Conservation (phyloP, 83 land plant species). For the Diphasiastrum complanatum region DNA sequence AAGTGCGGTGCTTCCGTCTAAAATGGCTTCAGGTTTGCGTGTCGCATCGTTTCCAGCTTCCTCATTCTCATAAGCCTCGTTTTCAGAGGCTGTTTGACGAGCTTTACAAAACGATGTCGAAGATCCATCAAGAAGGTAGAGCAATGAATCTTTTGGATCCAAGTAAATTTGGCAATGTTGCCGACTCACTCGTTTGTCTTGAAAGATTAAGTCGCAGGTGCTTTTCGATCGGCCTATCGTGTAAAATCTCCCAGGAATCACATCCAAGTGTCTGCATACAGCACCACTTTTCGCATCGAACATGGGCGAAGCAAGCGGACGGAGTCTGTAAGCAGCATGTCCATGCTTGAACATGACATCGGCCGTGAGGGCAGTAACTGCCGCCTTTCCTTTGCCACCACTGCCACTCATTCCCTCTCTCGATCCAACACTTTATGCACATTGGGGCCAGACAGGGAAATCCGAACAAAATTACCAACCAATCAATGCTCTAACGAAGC, state of each 20-base stretch:
- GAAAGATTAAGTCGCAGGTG: constrained; percentile 34
- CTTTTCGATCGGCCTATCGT: constrained; percentile 46
- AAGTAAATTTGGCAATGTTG: constrained; percentile 54
- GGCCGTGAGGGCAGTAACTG: not conserved
- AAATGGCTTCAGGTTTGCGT: too few species aligned
- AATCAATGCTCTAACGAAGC: too few species aligned
- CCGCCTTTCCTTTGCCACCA: not conserved
- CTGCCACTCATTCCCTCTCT: too few species aligned
- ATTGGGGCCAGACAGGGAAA: too few species aligned
- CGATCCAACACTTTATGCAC: too few species aligned
- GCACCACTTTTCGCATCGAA: constrained; percentile 1
- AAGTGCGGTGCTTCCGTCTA: too few species aligned
- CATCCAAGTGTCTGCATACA: constrained; percentile 3
- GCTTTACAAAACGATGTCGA: not conserved
- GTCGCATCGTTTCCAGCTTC: not conserved
- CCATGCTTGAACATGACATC: not conserved
- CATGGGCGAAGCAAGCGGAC: constrained; percentile 22
- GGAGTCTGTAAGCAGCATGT: not conserved
- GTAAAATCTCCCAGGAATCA: constrained; percentile 29
- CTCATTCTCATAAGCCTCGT: not conserved
- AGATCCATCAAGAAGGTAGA: constrained; percentile 46
- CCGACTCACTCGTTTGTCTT: constrained; percentile 43
- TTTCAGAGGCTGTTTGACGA: not conserved
- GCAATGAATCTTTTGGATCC: constrained; percentile 19
- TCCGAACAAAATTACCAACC: too few species aligned